Evolutionary conservation across 2,329 filamentous ascomycete genomes (phyloP).

Genomic region (Aspergillus luchuensis): DNA sequence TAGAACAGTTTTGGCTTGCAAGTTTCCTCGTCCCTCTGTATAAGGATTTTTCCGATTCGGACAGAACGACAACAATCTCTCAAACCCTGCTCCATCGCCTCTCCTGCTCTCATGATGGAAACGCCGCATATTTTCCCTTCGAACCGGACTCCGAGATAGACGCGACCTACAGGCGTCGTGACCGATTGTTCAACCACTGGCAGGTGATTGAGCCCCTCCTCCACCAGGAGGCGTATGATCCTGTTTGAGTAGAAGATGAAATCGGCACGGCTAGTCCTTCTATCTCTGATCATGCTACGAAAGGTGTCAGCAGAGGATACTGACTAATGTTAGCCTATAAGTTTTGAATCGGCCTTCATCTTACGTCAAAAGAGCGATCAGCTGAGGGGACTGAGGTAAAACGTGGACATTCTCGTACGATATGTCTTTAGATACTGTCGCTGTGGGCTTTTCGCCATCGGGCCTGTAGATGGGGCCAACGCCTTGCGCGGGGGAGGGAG

Average conservation of each 20-base stretch:
- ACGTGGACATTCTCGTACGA: slow-evolving; percentile 85
- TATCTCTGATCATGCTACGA: slow-evolving; percentile 88
- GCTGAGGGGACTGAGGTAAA: slow-evolving; percentile 88
- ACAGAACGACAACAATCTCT: slow-evolving; percentile 97
- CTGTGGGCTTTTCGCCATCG: slow-evolving; percentile 76
- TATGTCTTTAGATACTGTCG: slow-evolving; percentile 83
- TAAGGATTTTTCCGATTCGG: slow-evolving; percentile 96
- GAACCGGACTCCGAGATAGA: slow-evolving; percentile 89
- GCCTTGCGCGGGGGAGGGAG: slow-evolving; percentile 59
- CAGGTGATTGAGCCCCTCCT: slow-evolving; percentile 95
- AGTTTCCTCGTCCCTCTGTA: slow-evolving; percentile 96
- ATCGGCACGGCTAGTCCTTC: slow-evolving; percentile 84
- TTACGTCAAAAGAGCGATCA: slow-evolving; percentile 96
- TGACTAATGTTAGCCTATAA: background rate
- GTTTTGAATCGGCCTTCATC: slow-evolving; percentile 42
- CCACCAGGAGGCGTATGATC: slow-evolving; percentile 93
- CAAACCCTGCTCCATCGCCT: slow-evolving; percentile 97
- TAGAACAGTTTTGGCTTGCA: slow-evolving; percentile 91
- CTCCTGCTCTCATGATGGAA: slow-evolving; percentile 96
- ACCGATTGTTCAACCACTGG: slow-evolving; percentile 87
- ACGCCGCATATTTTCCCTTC: slow-evolving; percentile 98
- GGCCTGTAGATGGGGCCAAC: slow-evolving; percentile 80
- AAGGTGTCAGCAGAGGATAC: slow-evolving; percentile 9
- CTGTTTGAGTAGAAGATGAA: slow-evolving; percentile 99
- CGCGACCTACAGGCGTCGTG: slow-evolving; percentile 84